Base-by-base conservation (phyloP, 1,284 basidiomycete species). In the Peniophora sp. region DNA sequence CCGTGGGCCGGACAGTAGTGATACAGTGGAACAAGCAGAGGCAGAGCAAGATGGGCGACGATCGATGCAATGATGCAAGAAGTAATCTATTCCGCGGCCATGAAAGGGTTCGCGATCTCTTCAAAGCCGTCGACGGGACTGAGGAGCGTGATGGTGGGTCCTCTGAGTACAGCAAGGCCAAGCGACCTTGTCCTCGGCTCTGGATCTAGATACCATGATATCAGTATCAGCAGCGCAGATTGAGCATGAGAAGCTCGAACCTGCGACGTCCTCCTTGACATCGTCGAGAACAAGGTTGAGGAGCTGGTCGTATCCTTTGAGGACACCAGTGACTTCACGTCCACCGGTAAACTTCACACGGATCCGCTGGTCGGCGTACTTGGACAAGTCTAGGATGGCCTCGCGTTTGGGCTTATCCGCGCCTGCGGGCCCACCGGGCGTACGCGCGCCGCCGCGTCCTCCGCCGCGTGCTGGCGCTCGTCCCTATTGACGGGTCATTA, bases 281-380 rank as follows among this genome's bases (percentile, higher is more conserved):
- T 94, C 86, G 67, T 95, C 93, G 51, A 96, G 79, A 47, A 96
- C 96, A 51, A 99, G 83, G 68, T 99, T 99, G 60, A 99, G 81
- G 42, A 99, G 76, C 62, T 98, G 95, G 69, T 99, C 97, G 63
- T 86, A 98, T 12, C 96, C 96, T 69, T 99, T 99, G 56, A 99
- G 71, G 12, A 88, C 77, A 10, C 96, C 96, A 15, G 84, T 88
- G 44, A 98, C 97, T 79, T 98, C 92, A 24, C 96, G 75, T 23
- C 96, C 96, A 45, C 96, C 96, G 23, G 92, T 92, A 64, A 99
- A 98, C 70, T 97, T 98, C 64, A 99, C 94, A 51, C 92, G 76
- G 64, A 99, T 91, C 56, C 82, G 79, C 68, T 95, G 85, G 68
- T 97, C 92, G 47, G 89, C 86, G 62, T 97, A 98, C 66, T 96